A percentile compares a stretch with the other conserved stretches of the same genome.
phyloP scores from a whole-genome alignment of 495 filamentous ascomycete genomes.

The Penicillium alfredii region DNA sequence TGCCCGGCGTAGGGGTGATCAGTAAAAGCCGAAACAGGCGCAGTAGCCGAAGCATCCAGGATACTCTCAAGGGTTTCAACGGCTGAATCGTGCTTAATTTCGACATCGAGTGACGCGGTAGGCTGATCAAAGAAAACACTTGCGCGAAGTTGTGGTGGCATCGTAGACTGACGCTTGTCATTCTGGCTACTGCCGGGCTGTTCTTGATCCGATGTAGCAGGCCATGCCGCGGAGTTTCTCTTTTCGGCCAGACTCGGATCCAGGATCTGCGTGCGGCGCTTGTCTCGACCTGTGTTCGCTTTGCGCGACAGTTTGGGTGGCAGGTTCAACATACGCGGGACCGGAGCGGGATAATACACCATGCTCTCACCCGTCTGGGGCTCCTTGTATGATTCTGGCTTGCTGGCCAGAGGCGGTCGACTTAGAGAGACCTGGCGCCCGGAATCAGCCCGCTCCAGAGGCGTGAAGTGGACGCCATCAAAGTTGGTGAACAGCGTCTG shows the following conservation, averaged over 20 bases:
- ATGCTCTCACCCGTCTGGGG: slow-evolving; percentile 66
- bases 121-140: slow-evolving; percentile 85
- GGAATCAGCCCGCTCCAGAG: slow-evolving; percentile 29
- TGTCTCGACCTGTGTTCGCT: slow-evolving; percentile 55
- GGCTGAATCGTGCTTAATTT: slow-evolving; percentile 73
- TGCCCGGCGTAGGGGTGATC: slow-evolving; percentile 83
- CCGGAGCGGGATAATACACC: slow-evolving; percentile 92
- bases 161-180: slow-evolving; percentile 33
- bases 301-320: slow-evolving; percentile 80
- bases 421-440: slow-evolving; percentile 33
- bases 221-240: slow-evolving; percentile 35
- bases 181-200: slow-evolving; percentile 11
- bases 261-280: slow-evolving; percentile 61
- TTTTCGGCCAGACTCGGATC: slow-evolving; percentile 45
- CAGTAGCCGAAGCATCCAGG: slow-evolving; percentile 84
- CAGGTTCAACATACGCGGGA: slow-evolving; percentile 87
- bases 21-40: slow-evolving; percentile 91
- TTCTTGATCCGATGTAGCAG: slow-evolving; percentile 25
- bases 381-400: slow-evolving; percentile 56
- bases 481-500: slow-evolving; percentile 78
- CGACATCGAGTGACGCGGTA: slow-evolving; percentile 50
- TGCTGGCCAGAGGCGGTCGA: slow-evolving; percentile 38
- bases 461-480: slow-evolving; percentile 82
- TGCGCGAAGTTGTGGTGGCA: slow-evolving; percentile 88
- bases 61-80: slow-evolving; percentile 89